Evolutionary conservation across 148 eudicot species (phyloP), one percentile per base, ranked within the genome.

Genomic region (Dianthus caryophyllus): DNA sequence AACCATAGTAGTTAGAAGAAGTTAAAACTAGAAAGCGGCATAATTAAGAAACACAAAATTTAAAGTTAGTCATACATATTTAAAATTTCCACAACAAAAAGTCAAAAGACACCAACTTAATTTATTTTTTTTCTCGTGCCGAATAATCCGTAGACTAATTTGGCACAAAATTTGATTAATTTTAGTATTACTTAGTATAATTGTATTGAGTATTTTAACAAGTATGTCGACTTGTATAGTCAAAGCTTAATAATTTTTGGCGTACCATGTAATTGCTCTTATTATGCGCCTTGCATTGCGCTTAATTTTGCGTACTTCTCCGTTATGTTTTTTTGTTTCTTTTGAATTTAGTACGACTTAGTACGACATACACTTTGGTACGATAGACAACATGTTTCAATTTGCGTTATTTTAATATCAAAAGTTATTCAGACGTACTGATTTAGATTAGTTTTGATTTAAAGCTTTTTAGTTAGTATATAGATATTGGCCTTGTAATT

Each of bases 221-320:
- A 17, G 38, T 44, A 59, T 60, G 60, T 49, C 52, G 27, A 39
- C 62, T 27, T 61, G 66, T 48, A 12, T 38, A 24, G 56, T 55
- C 75, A 63, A 27, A 39, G 54, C 25, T 54, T 27, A 72, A 57
- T 57, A 33, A 33, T 24, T 22, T 21, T 61, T 18, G 2, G 3
- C 21, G 4, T 17, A 12, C 55, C 67, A 61, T 62, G 68, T 62
- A 66, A 52, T 54, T 67, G 33, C 25, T 66, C 76, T 73, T 66
- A 50, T 57, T 73, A 0, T 65, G 66, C 71, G 76, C 71, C 76
- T 73, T 58, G 65, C 61, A 62, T 74, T 68, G 54, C 77, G 61
- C 73, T 65, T 47, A n/a, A n/a, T n/a, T n/a, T n/a, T n/a, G n/a
- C n/a, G n/a, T n/a, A n/a, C n/a, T n/a, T n/a, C n/a, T n/a, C n/a